Percentiles rank a stretch among this genome's conserved stretches.
phyloP scores from a whole-genome alignment of 2,329 filamentous ascomycete species.

The Triangularia setosa region DNA sequence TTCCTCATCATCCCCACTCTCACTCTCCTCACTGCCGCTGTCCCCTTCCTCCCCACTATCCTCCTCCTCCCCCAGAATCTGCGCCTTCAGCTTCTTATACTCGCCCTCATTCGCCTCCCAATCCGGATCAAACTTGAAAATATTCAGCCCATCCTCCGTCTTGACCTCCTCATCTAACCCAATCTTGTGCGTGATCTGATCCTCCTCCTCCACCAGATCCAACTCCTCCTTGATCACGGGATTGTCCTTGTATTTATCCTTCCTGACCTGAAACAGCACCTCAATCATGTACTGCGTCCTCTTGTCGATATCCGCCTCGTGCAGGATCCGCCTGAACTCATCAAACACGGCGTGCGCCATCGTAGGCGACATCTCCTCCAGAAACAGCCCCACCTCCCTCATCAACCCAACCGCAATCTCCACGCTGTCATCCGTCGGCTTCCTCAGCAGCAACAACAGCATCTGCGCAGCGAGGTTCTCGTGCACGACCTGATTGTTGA shows the following conservation, averaged over 20 bases:
- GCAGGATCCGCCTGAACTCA: conserved; percentile 89
- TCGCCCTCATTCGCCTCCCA: conserved; percentile 89
- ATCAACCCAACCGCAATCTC: conserved; percentile 95
- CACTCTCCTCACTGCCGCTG: conserved; percentile 63
- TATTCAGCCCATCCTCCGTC: conserved; percentile 81
- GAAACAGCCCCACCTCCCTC: conserved; percentile 85
- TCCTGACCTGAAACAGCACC: conserved; percentile 91
- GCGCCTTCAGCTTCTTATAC: conserved; percentile 85
- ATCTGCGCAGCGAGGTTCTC: conserved; percentile 94
- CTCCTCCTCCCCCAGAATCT: conserved; percentile 91
- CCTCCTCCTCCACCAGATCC: conserved; percentile 94
- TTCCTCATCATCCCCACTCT: conserved; percentile 63
- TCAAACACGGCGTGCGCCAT: conserved; percentile 92
- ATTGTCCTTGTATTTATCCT: conserved; percentile 96
- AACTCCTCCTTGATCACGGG: conserved; percentile 86
- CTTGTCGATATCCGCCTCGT: conserved; percentile 97
- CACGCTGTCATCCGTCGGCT: conserved; percentile 94
- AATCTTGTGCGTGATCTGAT: conserved; percentile 89
- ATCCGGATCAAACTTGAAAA: conserved; percentile 90
- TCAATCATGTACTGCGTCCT: conserved; percentile 99
- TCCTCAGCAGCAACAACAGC: conserved; percentile 83
- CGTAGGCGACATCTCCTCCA: conserved; percentile 90
- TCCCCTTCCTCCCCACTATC: conserved; percentile 70
- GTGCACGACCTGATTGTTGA: conserved; percentile 93
- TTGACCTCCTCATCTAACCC: conserved; percentile 81